Base-by-base conservation (phyloP, 768 basidiomycete species). In the Lactarius indigo region DNA sequence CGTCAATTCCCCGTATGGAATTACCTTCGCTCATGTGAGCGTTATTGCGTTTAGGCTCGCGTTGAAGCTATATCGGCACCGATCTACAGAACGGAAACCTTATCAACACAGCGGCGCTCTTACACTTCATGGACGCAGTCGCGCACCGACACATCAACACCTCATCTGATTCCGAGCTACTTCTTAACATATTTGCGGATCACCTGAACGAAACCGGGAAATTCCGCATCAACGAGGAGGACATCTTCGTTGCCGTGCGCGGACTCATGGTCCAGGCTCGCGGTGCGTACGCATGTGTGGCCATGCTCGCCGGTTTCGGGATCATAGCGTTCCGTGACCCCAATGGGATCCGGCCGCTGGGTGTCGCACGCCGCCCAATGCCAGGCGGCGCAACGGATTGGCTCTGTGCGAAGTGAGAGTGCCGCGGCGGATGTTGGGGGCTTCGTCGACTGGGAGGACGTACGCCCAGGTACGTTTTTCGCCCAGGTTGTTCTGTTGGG, bases 141-240 rank as follows among this genome's bases (percentile, higher is more conserved):
- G 96, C 95, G 13, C 97, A 99, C 78, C 85, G 97, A 50, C 97
- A 99, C 76, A 98, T 98, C 80, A 99, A 99, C 80, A 99, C 97
- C 9, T 92, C 94, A 54, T 97, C 94, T 31, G 97, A 99, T 80
- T 98, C 96, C 5, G 97, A 99, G 78, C 82, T 99, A 15, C 85
- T 99, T 47, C 86, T 99, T 69, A 99, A 99, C 79, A 93, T 97
- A 71, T 94, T 99, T 76, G 97, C 97, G 61, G 87, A 98, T 82
- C 96, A 96, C 72, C 86, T 99, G 20, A 97, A 99, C 74, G 89
- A 98, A 76, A 98, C 96, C 12, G 97, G 96, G 63, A 99, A 99
- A 78, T 96, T 98, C 79, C 92, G 95, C 68, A 99, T 98, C 80
- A 98, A 98, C 75, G 96, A 98, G 75, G 97, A 99, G 72, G 97